Evolutionary conservation across 2,329 filamentous ascomycete genomes (phyloP).

Genomic region (Aspergillus unguis): DNA sequence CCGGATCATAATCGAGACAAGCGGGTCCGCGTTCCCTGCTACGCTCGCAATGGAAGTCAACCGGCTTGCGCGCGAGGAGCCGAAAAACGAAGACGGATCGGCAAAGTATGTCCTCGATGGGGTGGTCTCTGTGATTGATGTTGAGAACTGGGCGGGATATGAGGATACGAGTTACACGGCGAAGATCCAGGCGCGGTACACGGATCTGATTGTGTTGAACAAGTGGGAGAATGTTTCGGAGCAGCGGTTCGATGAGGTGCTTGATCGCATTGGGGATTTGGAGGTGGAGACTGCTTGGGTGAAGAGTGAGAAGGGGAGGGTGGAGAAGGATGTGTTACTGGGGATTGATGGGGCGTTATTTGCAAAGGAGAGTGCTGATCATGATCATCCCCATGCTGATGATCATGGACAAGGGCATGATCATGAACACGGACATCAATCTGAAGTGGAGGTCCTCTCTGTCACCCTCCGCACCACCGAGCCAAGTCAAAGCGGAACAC

Average conservation of each 20-base stretch:
- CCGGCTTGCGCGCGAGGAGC: slow-evolving; percentile 61
- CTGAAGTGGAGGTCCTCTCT: slow-evolving; percentile 87
- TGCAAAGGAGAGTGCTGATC: slow-evolving; percentile 34
- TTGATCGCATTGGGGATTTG: slow-evolving; percentile 76
- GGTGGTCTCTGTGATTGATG: slow-evolving; percentile 84
- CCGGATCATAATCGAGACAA: slow-evolving; percentile 91
- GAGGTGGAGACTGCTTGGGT: slow-evolving; percentile 79
- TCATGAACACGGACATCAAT: slow-evolving; percentile 62
- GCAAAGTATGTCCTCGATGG: slow-evolving; percentile 74
- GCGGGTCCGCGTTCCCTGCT: slow-evolving; percentile 80
- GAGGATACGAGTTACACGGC: slow-evolving; percentile 89
- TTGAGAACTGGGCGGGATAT: slow-evolving; percentile 93
- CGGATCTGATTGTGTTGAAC: slow-evolving; percentile 86
- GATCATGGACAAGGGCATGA: slow-evolving; percentile 37
- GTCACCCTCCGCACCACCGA: slow-evolving; percentile 59
- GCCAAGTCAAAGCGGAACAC: slow-evolving; percentile 41
- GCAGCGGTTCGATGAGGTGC: slow-evolving; percentile 68
- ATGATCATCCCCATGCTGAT: background rate
- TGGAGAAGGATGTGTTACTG: slow-evolving; percentile 75
- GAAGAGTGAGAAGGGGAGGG: slow-evolving; percentile 76
- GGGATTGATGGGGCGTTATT: slow-evolving; percentile 78
- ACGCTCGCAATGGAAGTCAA: slow-evolving; percentile 91
- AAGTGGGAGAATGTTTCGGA: slow-evolving; percentile 83
- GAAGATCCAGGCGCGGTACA: slow-evolving; percentile 81
- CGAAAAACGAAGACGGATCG: slow-evolving; percentile 35